These are phyloP conservation scores for Schizosaccharomyces cryophilus DNA, from an alignment of 805 yeast genomes.

Conservation along the genomic window DNA sequence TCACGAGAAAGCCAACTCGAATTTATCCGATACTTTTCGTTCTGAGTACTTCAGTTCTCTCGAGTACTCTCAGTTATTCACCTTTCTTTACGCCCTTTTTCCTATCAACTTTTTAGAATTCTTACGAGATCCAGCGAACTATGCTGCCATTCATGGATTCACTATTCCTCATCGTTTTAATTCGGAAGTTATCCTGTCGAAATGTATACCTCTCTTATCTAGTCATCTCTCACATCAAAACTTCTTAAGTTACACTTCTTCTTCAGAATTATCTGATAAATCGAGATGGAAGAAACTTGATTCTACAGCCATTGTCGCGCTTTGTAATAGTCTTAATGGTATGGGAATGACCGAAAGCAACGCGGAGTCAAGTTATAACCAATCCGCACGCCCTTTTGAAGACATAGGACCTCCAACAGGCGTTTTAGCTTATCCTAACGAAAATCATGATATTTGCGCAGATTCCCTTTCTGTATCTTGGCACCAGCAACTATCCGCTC, in stretches of 20 bases:
- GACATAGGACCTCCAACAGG: neutral
- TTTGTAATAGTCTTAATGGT: constrained; percentile 12
- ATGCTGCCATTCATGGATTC: constrained; percentile 9
- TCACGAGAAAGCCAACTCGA: neutral
- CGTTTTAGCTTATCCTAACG: neutral
- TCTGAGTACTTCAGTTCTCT: neutral
- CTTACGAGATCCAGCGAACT: constrained; percentile 20
- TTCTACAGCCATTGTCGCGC: constrained; percentile 16
- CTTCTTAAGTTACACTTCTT: constrained; percentile 16
- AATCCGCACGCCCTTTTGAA: neutral
- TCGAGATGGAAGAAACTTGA: constrained; percentile 14
- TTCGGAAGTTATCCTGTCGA: constrained; percentile 14
- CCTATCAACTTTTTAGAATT: constrained; percentile 26
- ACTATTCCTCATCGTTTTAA: constrained; percentile 13
- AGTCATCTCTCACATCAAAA: constrained; percentile 27
- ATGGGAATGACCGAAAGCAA: constrained; percentile 4
- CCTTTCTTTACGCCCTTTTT: constrained; percentile 31
- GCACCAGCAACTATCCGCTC: neutral
- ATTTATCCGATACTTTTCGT: neutral
- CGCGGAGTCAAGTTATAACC: neutral
- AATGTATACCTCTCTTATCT: constrained; percentile 10
- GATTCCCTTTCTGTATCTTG: neutral
- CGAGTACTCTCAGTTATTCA: constrained; percentile 13
- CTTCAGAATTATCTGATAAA: constrained; percentile 16
- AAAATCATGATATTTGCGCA: neutral